Base-by-base conservation (phyloP, 176 grass and related monocot genomes). In the Calamus simplicifolius region DNA sequence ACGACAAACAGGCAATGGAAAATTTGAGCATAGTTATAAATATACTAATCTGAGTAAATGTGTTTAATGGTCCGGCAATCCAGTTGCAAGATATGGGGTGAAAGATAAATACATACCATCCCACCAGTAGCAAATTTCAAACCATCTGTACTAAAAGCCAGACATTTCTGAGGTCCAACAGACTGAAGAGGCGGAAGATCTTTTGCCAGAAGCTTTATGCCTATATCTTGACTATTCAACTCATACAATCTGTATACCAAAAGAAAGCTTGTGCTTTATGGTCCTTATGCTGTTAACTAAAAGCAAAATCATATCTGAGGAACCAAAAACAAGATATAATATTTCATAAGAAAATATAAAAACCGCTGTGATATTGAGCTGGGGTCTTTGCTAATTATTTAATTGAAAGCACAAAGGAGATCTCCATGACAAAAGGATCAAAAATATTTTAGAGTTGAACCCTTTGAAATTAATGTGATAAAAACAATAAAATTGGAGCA, bases 131-230 rank as follows among this genome's bases (percentile, higher is more conserved):
- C 87, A 78, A 98, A 85, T 81, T 98, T 98, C 27, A 79, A 62
- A 16, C 93, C 93, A 80, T 98, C 87, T 58, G 88, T 98, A 62
- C 93, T 98, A 53, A 92, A 98, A 73, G 84, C 63, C 78, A 92
- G 62, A 71, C 93, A 98, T 75, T 98, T 92, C 76, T 98, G 94
- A 5, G 19, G 63, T 62, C 94, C 85, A 83, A 86, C 60, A 38
- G 88, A 93, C 75, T 93, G 73, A 28, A 98, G 73, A 17, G 60
- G 51, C 25, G 67, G 59, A 69, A 75, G 74, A 70, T 89, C 79
- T 55, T 69, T 89, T 55, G 29, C 58, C 51, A 92, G 23, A 73
- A 98, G 77, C 49, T 67, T 67, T 63, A 85, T 60, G 0, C 43
- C 21, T 27, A 74, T 83, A 21, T 98, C 79, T 64, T 89, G 78